These are phyloP conservation scores for Gynostemma pentaphyllum DNA, from an alignment of 306 rosid species.

Conservation along the genomic window DNA sequence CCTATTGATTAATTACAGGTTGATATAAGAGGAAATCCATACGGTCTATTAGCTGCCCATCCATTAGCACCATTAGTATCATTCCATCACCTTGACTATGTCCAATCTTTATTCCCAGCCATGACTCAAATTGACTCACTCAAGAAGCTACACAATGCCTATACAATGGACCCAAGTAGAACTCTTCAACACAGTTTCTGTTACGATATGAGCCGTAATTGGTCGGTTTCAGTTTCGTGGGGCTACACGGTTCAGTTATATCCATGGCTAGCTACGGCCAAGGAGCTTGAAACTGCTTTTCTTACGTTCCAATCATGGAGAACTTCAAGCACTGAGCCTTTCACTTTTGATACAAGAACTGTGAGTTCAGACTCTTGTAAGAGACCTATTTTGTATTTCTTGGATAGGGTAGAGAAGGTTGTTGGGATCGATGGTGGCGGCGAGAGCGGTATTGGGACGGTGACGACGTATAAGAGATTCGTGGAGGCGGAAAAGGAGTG, in stretches of 20 bases:
- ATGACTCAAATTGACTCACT: conserved; percentile 19
- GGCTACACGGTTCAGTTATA: conserved; percentile 48
- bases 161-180: conserved; percentile 48
- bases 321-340: conserved; percentile 22
- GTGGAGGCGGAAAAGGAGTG: conserved; percentile 15
- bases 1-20: conserved; percentile 30
- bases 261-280: conserved; percentile 30
- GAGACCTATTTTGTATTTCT: conserved; percentile 25
- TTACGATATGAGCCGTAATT: conserved; percentile 41
- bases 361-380: conserved; percentile 22
- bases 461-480: conserved; percentile 21
- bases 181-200: conserved; percentile 40
- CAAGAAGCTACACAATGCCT: conserved; percentile 5
- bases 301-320: conserved; percentile 47
- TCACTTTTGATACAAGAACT: conserved; percentile 41
- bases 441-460: neutral
- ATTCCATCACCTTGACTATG: conserved; percentile 57
- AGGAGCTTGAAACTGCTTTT: conserved; percentile 31
- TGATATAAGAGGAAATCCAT: conserved; percentile 49
- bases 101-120: conserved; percentile 43
- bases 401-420: conserved; percentile 24
- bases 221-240: conserved; percentile 76
- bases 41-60: conserved; percentile 59
- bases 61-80: conserved; percentile 68
- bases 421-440: too few relatives aligned